Evolutionary conservation across 495 filamentous ascomycete genomes (phyloP).

Genomic region (Aspergillus sclerotiicarbonarius): DNA sequence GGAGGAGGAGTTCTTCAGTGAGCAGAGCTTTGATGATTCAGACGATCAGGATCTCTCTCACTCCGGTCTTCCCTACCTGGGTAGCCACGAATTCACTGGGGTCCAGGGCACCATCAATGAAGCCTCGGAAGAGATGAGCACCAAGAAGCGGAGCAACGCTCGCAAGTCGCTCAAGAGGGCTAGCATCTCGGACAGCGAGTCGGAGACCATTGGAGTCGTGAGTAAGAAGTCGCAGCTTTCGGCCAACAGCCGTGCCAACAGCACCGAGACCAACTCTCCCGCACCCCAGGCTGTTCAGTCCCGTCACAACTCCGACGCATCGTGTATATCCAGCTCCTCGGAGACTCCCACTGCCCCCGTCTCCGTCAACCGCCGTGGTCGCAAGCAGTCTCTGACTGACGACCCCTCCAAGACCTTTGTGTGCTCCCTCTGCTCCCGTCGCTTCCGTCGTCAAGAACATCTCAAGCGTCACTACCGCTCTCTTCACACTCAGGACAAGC

Average conservation of each 20-base stretch:
- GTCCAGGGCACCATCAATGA: conserved; percentile 26
- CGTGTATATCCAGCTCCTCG: conserved; percentile 24
- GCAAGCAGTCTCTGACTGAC: conserved; percentile 97
- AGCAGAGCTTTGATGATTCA: conserved; percentile 74
- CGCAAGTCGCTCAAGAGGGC: conserved; percentile 54
- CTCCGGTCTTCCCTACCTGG: conserved; percentile 44
- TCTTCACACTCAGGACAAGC: conserved; percentile 97
- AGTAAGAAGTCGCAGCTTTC: conserved; percentile 29
- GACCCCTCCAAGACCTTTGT: conserved; percentile 98
- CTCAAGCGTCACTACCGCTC: conserved; percentile 98
- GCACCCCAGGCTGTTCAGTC: conserved; percentile 18
- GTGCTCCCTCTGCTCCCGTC: conserved; percentile 90
- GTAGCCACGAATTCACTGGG: conserved; percentile 32
- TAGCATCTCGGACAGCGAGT: conserved; percentile 26
- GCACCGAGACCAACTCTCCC: conserved; percentile 11
- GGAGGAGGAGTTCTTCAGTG: conserved; percentile 72
- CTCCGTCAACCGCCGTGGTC: conserved; percentile 85
- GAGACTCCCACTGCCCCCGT: conserved; percentile 47
- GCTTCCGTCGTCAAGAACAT: conserved; percentile 98
- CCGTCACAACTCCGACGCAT: conserved; percentile 18
- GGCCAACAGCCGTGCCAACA: conserved; percentile 12
- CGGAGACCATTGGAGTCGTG: conserved; percentile 15
- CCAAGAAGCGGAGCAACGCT: conserved; percentile 57
- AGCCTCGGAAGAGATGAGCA: conserved; percentile 46
- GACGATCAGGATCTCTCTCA: conserved; percentile 62